phyloP scores from a whole-genome alignment of 305 asterid genomes.

The Fraxinus paxiana region DNA sequence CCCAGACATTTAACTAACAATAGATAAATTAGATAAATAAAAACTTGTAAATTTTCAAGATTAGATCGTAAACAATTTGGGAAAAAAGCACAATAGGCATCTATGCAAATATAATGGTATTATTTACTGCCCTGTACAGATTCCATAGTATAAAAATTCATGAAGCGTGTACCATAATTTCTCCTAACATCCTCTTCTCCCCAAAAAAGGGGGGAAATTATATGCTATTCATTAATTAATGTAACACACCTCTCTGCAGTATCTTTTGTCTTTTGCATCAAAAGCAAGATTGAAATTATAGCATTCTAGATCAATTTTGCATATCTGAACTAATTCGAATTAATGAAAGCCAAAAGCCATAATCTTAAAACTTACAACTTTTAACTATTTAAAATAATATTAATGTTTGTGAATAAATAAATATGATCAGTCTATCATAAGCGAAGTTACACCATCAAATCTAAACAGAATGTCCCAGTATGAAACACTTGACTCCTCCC shows the following conservation, averaged over 20 bases:
- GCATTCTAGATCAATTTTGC: not conserved
- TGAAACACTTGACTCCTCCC: conserved; percentile 5
- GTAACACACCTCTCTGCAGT: not conserved
- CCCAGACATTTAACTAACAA: conserved; percentile 2
- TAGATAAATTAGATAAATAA: not conserved
- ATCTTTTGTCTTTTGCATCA: not conserved
- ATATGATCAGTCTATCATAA: not conserved
- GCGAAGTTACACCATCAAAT: not conserved
- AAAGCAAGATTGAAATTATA: not conserved
- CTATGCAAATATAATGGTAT: not conserved
- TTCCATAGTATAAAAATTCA: not conserved
- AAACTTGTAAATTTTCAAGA: conserved; percentile 1
- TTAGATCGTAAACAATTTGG: not conserved
- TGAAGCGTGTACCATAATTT: not conserved
- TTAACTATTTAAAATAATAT: not conserved
- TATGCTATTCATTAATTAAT: not conserved
- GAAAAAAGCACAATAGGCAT: not conserved
- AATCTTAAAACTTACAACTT: not conserved
- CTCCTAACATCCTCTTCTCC: not conserved
- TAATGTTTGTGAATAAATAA: not conserved
- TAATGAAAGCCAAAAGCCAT: not conserved
- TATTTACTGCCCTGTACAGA: not conserved
- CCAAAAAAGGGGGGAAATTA: not conserved
- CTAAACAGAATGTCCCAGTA: not conserved
- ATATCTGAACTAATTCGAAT: not conserved